Evolutionary conservation across 331 rosid species (phyloP).

Genomic region (Malus hybrid): DNA sequence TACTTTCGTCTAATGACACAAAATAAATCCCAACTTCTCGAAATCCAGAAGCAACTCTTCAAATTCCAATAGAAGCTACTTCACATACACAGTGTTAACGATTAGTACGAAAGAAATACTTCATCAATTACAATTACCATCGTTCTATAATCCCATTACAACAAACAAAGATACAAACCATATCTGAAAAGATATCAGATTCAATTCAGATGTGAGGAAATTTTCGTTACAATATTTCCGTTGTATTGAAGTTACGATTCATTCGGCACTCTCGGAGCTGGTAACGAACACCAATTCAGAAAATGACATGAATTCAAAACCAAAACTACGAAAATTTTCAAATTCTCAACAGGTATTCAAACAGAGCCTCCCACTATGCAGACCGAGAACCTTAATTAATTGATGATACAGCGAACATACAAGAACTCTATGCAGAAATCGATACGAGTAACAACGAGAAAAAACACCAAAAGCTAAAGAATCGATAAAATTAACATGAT

Average conservation of each 20-base stretch:
- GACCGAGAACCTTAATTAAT: neutral
- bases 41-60: neutral
- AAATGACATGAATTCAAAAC: neutral
- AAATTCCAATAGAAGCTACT: neutral
- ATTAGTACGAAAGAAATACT: neutral
- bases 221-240: neutral
- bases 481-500: neutral
- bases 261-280: neutral
- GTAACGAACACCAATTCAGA: neutral
- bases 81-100: neutral
- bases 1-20: neutral
- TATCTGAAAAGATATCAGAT: neutral
- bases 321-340: neutral
- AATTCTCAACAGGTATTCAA: neutral
- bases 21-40: neutral
- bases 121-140: neutral
- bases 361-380: neutral
- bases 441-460: neutral
- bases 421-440: neutral
- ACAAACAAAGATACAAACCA: neutral
- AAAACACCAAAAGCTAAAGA: neutral
- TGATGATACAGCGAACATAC: neutral
- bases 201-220: neutral
- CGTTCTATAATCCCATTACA: neutral
- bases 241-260: neutral